Evolutionary conservation across 2,329 filamentous ascomycete genomes (phyloP).

Genomic region (Penicillium sp.): DNA sequence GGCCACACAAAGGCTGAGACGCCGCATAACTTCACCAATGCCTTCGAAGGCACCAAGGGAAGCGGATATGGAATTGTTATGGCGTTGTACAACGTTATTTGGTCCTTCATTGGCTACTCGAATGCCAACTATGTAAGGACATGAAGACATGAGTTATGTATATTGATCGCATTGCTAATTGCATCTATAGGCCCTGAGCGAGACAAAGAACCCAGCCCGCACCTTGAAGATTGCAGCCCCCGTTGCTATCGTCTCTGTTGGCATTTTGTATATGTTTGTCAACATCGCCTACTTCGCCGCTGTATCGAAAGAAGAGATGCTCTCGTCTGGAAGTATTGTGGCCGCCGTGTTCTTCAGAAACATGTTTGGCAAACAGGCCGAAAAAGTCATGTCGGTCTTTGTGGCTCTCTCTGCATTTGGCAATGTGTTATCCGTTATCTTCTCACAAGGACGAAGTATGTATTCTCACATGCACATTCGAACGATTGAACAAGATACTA

Average conservation of each 20-base stretch:
- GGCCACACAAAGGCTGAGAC: slow-evolving; percentile 40
- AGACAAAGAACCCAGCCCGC: slow-evolving; percentile 58
- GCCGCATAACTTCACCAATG: slow-evolving; percentile 40
- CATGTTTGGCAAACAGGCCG: slow-evolving; percentile 57
- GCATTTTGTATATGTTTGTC: slow-evolving; percentile 57
- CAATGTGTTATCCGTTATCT: slow-evolving; percentile 59
- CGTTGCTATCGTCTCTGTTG: slow-evolving; percentile 55
- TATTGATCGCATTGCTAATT: slow-evolving; percentile 19
- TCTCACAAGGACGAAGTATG: slow-evolving; percentile 47
- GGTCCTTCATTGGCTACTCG: slow-evolving; percentile 60
- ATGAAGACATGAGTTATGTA: neutral
- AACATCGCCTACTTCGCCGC: slow-evolving; percentile 62
- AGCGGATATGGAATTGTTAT: slow-evolving; percentile 54
- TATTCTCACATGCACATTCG: neutral
- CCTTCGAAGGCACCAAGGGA: slow-evolving; percentile 40
- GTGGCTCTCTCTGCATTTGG: slow-evolving; percentile 63
- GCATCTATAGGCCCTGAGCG: slow-evolving; percentile 46
- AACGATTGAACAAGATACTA: neutral
- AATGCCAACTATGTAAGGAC: slow-evolving; percentile 61
- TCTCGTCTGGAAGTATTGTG: slow-evolving; percentile 54
- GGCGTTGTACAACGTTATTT: slow-evolving; percentile 62
- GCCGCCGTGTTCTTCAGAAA: slow-evolving; percentile 61
- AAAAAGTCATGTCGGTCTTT: slow-evolving; percentile 59
- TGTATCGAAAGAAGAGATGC: slow-evolving; percentile 57
- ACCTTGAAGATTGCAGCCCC: slow-evolving; percentile 60